Percentiles rank a stretch among this genome's conserved stretches.
Conservation (phyloP, 352 stramenopile genomes). For the Discostella stelligera region DNA sequence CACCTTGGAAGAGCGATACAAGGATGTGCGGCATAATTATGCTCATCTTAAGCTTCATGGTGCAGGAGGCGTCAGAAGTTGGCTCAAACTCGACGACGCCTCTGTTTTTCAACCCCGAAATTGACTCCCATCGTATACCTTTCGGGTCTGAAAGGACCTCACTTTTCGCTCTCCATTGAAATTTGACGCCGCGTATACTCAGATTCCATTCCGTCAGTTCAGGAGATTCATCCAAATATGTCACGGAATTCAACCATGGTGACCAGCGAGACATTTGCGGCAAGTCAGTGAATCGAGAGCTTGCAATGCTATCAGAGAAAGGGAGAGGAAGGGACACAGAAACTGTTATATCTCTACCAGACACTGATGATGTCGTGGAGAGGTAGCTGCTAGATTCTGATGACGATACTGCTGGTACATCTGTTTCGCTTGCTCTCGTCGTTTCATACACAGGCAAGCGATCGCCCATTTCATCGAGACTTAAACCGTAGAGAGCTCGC, state of each 20-base stretch:
- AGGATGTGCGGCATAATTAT: slow-evolving; percentile 75
- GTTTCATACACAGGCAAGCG: slow-evolving; percentile 34
- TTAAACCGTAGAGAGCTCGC: slow-evolving; percentile 71
- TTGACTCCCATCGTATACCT: slow-evolving; percentile 76
- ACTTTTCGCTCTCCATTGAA: slow-evolving; percentile 74
- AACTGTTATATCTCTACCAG: slow-evolving; percentile 68
- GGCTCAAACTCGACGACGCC: slow-evolving; percentile 76
- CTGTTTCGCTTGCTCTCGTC: slow-evolving; percentile 13
- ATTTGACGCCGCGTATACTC: slow-evolving; percentile 70
- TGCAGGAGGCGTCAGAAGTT: slow-evolving; percentile 51
- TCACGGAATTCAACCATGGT: slow-evolving; percentile 78
- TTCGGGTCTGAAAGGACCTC: slow-evolving; percentile 58
- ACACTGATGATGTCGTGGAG: slow-evolving; percentile 40
- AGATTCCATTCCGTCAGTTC: slow-evolving; percentile 78
- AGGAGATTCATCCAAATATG: slow-evolving; percentile 63
- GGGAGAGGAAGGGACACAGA: slow-evolving; percentile 71
- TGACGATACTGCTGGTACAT: slow-evolving; percentile 21
- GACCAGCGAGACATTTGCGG: slow-evolving; percentile 79
- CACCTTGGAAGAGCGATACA: slow-evolving; percentile 66
- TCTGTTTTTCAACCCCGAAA: slow-evolving; percentile 73
- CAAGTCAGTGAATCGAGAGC: slow-evolving; percentile 75
- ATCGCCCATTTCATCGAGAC: slow-evolving; percentile 71
- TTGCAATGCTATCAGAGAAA: slow-evolving; percentile 73
- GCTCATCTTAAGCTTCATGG: slow-evolving; percentile 77
- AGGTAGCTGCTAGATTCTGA: slow-evolving; percentile 46